Base-by-base conservation (phyloP, 2,329 filamentous ascomycete species). In the Pestalotiopsis sp. region DNA sequence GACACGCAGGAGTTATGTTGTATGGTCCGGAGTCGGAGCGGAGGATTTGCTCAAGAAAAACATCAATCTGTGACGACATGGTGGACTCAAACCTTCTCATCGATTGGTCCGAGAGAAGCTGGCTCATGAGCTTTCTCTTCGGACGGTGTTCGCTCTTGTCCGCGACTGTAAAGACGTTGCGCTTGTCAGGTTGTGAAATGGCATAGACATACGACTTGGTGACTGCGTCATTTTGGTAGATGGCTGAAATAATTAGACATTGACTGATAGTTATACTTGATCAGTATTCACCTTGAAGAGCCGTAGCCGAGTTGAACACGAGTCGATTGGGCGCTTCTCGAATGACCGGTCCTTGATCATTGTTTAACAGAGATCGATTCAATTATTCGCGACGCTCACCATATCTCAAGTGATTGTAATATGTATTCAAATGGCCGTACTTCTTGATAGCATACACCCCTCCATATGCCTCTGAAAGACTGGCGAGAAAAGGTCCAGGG, bases 201-300 rank as follows among this genome's bases (percentile, higher is more conserved):
- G 70, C 65, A 66, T 74, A 73, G 45, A 72, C 63, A 14, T 67
- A 67, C 2, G 73, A 71, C 67, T 74, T 74, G 61, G 69, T 67
- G 11, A 70, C 59, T 38, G 67, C 65, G 2, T 72, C 70, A 66
- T 72, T 73, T 5, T 70, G 57, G 39, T 73, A 73, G 64, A 74
- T 72, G 52, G 72, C 73, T 74, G 20, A 7, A 14, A 25, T 17
- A 4, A 59, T 59, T 23, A 59, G 23, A 13, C 11, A 14, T 4
- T 14, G 57, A 36, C n/a, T 23, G 57, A 23, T 23, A 23, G 23
- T 23, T 23, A 23, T 23, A 23, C 23, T 23, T 23, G 23, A 23
- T 23, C 23, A 23, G 23, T 23, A 63, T 13, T 39, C 13, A 63
- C 61, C 61, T n/a, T 63, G 61, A 11, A 73, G 67, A 31, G 72